Base-by-base conservation (phyloP, 1,284 basidiomycete genomes). In the Irpex lacteus region DNA sequence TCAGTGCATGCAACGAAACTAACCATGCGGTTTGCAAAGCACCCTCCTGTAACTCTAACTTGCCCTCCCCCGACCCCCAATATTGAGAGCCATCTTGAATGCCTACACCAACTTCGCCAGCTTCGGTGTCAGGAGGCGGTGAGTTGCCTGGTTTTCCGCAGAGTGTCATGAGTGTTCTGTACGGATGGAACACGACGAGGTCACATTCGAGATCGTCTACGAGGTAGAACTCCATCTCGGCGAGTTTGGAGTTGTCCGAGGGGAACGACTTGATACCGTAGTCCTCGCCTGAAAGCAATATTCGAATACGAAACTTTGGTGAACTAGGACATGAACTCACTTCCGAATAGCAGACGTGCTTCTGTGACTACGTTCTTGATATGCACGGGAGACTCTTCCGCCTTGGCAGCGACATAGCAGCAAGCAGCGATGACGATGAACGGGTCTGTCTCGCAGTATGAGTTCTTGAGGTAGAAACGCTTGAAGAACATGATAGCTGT, bases 221-320 rank as follows among this genome's bases (percentile, higher is more conserved):
- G 11, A 99, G 86, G 77, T 98, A 98, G 78, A 98, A 98, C 76
- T 98, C 97, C 96, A 98, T 98, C 76, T 98, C 96, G 4, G 96
- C 97, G 4, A 99, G 80, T 72, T 94, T 95, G n/a, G 90, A 86
- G 69, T 95, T 90, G 73, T 98, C 95, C 0, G 89, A 85, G 0
- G 93, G 88, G 71, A 97, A 95, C 38, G 85, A 78, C 72, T 92
- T 91, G 71, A 91, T 80, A 13, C 84, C 85, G 69, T 91, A 91
- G 38, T 85, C 85, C 70, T 85, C 85, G 52, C 81, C 85, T 86
- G 62, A 4, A 62, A 54, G 32, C 5, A 63, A n/a, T 9, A 18
- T 55, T 47, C 7, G 26, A 3, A 6, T n/a, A 13, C 32, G 44
- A 4, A 52, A 36, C n/a, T 61, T 52, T 37, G 21, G 32, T 37